phyloP scores from a whole-genome alignment of 441 rosid species.

The Lagerstroemia fauriei region DNA sequence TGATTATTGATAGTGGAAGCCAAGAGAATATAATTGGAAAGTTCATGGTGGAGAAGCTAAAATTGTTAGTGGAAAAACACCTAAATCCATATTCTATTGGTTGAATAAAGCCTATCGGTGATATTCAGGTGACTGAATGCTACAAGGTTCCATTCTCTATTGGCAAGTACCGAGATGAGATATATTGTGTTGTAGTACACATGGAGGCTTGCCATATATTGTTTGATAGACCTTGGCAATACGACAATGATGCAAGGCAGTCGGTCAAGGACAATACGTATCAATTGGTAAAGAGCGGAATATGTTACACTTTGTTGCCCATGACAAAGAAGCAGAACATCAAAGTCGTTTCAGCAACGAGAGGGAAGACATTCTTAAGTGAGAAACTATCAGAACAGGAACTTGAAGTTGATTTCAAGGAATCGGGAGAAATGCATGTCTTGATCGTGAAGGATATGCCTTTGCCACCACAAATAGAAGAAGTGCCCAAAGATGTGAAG shows the following conservation, averaged over 20 bases:
- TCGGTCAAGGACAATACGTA: neutral
- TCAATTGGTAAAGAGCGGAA: neutral
- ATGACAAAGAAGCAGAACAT: neutral
- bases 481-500: neutral
- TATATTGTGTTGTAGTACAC: neutral
- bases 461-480: neutral
- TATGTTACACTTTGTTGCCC: neutral
- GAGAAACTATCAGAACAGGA: neutral
- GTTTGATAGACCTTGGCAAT: neutral
- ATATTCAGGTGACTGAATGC: neutral
- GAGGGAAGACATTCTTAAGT: neutral
- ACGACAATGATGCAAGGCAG: neutral
- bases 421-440: neutral
- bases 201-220: neutral
- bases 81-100: neutral
- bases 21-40: neutral
- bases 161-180: neutral
- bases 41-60: neutral
- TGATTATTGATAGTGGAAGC: neutral
- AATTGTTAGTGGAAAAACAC: neutral
- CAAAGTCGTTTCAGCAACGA: neutral
- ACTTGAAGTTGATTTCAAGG: neutral
- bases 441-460: neutral
- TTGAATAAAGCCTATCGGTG: neutral
- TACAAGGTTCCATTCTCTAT: neutral